These are phyloP conservation scores for Tubosaeta sp. DNA, from an alignment of 768 basidiomycete species.

Conservation along the genomic window DNA sequence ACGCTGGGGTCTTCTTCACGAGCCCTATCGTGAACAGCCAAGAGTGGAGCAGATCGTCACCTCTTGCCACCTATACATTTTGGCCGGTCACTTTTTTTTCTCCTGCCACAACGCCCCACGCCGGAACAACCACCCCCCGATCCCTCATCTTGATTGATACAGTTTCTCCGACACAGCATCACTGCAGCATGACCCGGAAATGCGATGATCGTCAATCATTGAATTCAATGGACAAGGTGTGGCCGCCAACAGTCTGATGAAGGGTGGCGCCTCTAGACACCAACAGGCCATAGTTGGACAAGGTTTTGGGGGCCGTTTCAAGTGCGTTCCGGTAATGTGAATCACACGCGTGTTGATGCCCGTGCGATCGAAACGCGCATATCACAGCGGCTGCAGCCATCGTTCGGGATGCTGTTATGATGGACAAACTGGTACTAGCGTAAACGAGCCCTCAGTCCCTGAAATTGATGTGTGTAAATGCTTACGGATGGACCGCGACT, in stretches of 20 bases:
- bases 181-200: not conserved
- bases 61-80: slow-evolving; percentile 1
- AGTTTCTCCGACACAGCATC: slow-evolving; percentile 13
- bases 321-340: slow-evolving; percentile 17
- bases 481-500: slow-evolving; percentile 8
- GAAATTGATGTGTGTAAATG: slow-evolving; percentile 17
- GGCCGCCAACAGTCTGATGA: slow-evolving; percentile 8
- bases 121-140: not conserved
- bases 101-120: not conserved
- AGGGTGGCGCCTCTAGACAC: slow-evolving; percentile 8
- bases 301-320: slow-evolving; percentile 10
- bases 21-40: not conserved
- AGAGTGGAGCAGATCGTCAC: not conserved
- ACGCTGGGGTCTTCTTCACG: not conserved
- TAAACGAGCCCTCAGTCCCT: slow-evolving; percentile 16
- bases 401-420: slow-evolving; percentile 29
- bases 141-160: slow-evolving; percentile 6
- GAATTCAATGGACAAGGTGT: slow-evolving; percentile 4
- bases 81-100: not conserved
- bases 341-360: slow-evolving; percentile 21
- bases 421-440: slow-evolving; percentile 17
- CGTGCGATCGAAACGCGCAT: slow-evolving; percentile 21
- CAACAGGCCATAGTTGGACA: slow-evolving; percentile 10
- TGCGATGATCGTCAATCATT: slow-evolving; percentile 3
- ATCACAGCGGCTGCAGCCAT: slow-evolving; percentile 6